Conservation (phyloP, 805 yeast species). For the Tanozyma kutaoensis region DNA sequence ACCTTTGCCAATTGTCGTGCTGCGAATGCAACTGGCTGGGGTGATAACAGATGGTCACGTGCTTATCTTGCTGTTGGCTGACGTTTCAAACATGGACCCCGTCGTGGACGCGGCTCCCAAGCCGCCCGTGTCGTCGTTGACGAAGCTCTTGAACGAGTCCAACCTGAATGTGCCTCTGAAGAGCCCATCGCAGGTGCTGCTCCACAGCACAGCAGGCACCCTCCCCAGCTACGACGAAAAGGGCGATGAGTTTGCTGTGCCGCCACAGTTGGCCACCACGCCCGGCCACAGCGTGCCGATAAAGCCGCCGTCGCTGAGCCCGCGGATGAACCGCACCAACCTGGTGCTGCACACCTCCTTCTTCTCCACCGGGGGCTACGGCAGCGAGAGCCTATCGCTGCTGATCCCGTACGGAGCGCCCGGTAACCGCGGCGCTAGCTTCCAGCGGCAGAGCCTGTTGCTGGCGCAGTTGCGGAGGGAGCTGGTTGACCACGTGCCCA, state of each 20-base stretch:
- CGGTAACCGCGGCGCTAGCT: constrained; percentile 30
- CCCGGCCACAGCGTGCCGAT: constrained; percentile 4
- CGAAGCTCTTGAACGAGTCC: constrained; percentile 23
- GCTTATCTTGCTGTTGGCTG: too few relatives aligned
- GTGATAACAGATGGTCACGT: too few relatives aligned
- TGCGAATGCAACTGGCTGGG: too few relatives aligned
- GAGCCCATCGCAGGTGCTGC: constrained; percentile 1
- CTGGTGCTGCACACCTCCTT: constrained; percentile 28
- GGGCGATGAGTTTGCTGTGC: constrained; percentile 2
- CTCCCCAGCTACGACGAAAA: background rate
- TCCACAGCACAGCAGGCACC: background rate
- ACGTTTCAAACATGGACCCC: too few relatives aligned
- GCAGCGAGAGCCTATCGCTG: constrained; percentile 34
- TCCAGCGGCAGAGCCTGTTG: constrained; percentile 1
- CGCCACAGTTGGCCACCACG: constrained; percentile 7
- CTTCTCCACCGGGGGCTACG: constrained; percentile 16
- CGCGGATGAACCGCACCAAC: constrained; percentile 28
- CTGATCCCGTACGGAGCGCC: constrained; percentile 65
- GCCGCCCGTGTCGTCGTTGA: constrained; percentile 21
- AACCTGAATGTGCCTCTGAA: constrained; percentile 4
- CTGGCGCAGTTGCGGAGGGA: constrained; percentile 2
- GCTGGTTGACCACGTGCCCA: constrained; percentile 27
- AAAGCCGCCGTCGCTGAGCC: constrained; percentile 13
- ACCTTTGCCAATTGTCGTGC: too few relatives aligned
- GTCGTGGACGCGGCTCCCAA: too few relatives aligned